phyloP scores from a whole-genome alignment of 768 basidiomycete genomes.

The Sporobolomyces pararoseus region DNA sequence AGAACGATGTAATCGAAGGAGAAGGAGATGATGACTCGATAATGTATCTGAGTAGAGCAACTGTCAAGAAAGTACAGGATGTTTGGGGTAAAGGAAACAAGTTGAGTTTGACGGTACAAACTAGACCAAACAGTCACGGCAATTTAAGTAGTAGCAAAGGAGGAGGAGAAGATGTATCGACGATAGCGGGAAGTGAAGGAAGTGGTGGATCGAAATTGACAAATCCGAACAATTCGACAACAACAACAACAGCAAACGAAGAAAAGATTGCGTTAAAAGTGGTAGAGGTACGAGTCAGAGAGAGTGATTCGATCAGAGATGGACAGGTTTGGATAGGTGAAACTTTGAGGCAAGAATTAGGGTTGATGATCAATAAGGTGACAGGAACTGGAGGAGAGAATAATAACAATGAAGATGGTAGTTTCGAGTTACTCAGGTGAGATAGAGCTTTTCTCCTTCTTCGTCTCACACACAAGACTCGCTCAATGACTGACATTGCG shows the following conservation, averaged over 20 bases:
- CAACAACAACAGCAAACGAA: neutral
- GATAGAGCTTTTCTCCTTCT: neutral
- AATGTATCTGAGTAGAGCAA: slow-evolving; percentile 1
- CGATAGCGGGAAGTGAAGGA: neutral
- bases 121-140: neutral
- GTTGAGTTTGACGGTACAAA: neutral
- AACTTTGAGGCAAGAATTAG: slow-evolving; percentile 16
- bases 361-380: neutral
- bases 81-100: neutral
- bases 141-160: neutral
- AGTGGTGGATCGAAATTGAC: neutral
- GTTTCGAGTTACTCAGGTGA: slow-evolving; percentile 37
- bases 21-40: neutral
- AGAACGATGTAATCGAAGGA: neutral
- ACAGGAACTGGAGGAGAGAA: neutral
- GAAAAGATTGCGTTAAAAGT: neutral
- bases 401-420: slow-evolving; percentile 7
- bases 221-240: neutral
- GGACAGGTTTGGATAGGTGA: slow-evolving; percentile 35
- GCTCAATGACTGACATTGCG: neutral
- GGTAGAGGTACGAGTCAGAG: slow-evolving; percentile 19
- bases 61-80: neutral
- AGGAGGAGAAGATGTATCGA: neutral
- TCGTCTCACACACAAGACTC: neutral
- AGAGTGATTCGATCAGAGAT: neutral